phyloP scores from a whole-genome alignment of 495 filamentous ascomycete genomes.

The Entonaema liquescens region DNA sequence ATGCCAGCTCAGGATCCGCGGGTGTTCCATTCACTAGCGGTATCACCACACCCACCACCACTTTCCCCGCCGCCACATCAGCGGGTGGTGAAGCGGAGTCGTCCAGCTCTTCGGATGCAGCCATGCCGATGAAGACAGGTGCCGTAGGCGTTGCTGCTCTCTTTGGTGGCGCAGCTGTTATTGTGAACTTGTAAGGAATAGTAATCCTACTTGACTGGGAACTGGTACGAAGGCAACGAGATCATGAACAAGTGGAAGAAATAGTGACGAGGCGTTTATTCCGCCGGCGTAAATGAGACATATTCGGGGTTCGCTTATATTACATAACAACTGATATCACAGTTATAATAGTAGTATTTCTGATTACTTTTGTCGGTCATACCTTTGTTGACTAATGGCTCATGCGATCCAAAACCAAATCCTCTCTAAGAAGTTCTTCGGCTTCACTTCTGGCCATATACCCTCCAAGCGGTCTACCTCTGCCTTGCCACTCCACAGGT shows the following conservation, averaged over 20 bases:
- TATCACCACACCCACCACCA: slow-evolving; percentile 48
- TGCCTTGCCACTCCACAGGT: slow-evolving; percentile 70
- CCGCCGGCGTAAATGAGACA: not conserved
- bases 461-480: slow-evolving; percentile 64
- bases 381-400: not conserved
- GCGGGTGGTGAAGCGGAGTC: slow-evolving; percentile 27
- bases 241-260: not conserved
- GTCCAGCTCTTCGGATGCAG: slow-evolving; percentile 19
- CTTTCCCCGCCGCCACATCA: slow-evolving; percentile 45
- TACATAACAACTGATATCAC: not conserved
- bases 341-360: not conserved
- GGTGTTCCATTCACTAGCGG: slow-evolving; percentile 59
- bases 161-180: slow-evolving; percentile 48
- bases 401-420: slow-evolving; percentile 64
- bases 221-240: not conserved
- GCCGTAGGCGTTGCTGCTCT: slow-evolving; percentile 49
- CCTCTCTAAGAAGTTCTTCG: slow-evolving; percentile 60
- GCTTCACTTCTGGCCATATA: slow-evolving; percentile 56
- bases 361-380: not conserved
- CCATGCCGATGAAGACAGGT: slow-evolving; percentile 41
- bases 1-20: slow-evolving; percentile 53
- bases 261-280: not conserved
- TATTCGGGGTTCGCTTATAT: not conserved
- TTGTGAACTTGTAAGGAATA: slow-evolving; percentile 26
- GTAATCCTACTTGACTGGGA: not conserved